Evolutionary conservation across 192 early-diverging fungal species (phyloP).

Genomic region (Coemansia sp.): DNA sequence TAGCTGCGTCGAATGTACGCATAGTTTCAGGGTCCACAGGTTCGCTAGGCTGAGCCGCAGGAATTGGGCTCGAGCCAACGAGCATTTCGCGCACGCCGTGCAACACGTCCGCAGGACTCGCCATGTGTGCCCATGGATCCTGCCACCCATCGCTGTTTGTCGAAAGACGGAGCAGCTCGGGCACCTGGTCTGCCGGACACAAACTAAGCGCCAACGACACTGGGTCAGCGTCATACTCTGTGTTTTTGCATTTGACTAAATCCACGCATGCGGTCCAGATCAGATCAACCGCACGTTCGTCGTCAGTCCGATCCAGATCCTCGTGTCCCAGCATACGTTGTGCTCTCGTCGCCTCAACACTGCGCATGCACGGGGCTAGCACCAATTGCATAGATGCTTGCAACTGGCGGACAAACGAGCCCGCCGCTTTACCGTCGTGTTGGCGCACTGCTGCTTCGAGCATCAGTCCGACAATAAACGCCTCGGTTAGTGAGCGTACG

Average conservation of each 20-base stretch:
- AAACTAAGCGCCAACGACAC: slow-evolving; percentile 33
- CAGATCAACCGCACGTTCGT: slow-evolving; percentile 27
- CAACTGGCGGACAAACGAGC: slow-evolving; percentile 30
- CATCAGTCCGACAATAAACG: slow-evolving; percentile 22
- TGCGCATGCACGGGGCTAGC: slow-evolving; percentile 8
- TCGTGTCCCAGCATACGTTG: slow-evolving; percentile 5
- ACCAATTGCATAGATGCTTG: slow-evolving; percentile 11
- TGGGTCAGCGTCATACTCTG: slow-evolving; percentile 19
- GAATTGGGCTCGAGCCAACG: not conserved
- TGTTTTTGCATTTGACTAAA: not conserved
- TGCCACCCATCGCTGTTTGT: slow-evolving; percentile 15
- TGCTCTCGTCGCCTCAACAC: slow-evolving; percentile 14
- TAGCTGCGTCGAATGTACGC: slow-evolving; percentile 43
- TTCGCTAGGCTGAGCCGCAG: not conserved
- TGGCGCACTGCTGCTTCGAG: slow-evolving; percentile 18
- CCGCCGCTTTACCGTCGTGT: slow-evolving; percentile 11
- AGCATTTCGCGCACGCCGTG: slow-evolving; percentile 8
- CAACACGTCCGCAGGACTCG: not conserved
- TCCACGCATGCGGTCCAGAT: slow-evolving; percentile 19
- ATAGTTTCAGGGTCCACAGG: slow-evolving; percentile 13
- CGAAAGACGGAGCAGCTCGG: slow-evolving; percentile 17
- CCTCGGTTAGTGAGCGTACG: slow-evolving; percentile 18
- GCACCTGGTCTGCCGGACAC: slow-evolving; percentile 28
- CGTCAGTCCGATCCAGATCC: not conserved
- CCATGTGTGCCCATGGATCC: not conserved